These are phyloP conservation scores for Bjerkandera adusta DNA, from an alignment of 1,284 basidiomycete genomes.

Conservation along the genomic window DNA sequence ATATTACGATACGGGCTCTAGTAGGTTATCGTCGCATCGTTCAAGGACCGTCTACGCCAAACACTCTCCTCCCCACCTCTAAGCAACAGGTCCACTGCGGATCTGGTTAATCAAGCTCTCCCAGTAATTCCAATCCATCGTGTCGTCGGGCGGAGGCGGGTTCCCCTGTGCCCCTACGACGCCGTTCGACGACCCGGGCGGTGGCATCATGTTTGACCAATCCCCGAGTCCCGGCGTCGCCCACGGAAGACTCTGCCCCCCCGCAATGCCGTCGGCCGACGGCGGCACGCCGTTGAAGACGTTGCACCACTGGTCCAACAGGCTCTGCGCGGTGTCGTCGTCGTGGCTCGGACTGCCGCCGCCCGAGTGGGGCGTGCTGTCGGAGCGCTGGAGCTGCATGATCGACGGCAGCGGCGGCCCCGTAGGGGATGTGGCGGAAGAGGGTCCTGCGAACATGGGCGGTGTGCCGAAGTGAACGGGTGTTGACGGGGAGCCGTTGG, in stretches of 20 bases:
- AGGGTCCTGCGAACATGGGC: slow-evolving; percentile 32
- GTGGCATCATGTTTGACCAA: slow-evolving; percentile 58
- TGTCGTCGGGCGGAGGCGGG: slow-evolving; percentile 48
- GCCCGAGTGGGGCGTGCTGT: slow-evolving; percentile 23
- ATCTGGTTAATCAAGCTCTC: slow-evolving; percentile 77
- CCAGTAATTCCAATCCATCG: slow-evolving; percentile 79
- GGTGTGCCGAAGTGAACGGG: slow-evolving; percentile 14
- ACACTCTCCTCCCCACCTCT: slow-evolving; percentile 2
- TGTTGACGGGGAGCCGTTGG: slow-evolving; percentile 7
- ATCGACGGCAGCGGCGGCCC: slow-evolving; percentile 39
- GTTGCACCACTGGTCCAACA: slow-evolving; percentile 81
- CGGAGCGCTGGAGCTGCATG: slow-evolving; percentile 57
- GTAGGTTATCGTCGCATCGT: background rate
- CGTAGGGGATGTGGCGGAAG: slow-evolving; percentile 27
- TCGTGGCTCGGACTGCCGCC: slow-evolving; percentile 64
- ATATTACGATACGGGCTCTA: background rate
- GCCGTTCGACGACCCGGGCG: slow-evolving; percentile 21
- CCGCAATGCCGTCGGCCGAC: slow-evolving; percentile 49
- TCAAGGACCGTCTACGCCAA: background rate
- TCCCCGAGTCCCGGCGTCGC: slow-evolving; percentile 57
- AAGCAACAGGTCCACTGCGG: slow-evolving; percentile 45
- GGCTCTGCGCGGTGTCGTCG: slow-evolving; percentile 72
- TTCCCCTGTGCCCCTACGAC: slow-evolving; percentile 19
- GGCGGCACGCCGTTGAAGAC: slow-evolving; percentile 59
- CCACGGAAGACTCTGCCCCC: slow-evolving; percentile 54